These are phyloP conservation scores for Eimeria necatrix DNA, from an alignment of 169 alveolate species.

Conservation along the genomic window DNA sequence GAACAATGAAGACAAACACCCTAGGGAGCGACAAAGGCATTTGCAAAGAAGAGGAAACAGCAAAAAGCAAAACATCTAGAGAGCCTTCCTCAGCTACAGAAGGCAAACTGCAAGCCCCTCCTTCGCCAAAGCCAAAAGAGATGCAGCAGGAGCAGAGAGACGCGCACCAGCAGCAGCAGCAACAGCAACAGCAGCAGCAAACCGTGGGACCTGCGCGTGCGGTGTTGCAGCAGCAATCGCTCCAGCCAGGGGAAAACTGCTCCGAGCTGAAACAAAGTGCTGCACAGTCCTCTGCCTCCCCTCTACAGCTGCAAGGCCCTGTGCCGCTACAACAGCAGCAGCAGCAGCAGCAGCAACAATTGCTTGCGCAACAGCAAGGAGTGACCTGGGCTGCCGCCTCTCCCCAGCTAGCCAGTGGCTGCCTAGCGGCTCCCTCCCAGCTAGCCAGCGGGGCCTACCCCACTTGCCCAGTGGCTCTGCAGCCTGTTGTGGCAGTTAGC, in stretches of 20 bases:
- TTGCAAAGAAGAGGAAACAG: neutral
- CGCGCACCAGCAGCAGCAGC: conserved; percentile 35
- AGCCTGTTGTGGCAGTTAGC: neutral
- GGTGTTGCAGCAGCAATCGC: neutral
- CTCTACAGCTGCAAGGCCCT: neutral
- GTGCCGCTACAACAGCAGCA: neutral
- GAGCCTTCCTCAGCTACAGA: neutral
- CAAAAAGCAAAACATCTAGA: neutral
- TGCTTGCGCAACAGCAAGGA: neutral
- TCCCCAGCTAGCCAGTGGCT: conserved; percentile 22
- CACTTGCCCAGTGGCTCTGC: neutral
- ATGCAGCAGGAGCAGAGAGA: conserved; percentile 19
- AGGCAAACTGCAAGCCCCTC: neutral
- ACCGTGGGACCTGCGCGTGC: neutral
- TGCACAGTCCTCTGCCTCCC: neutral
- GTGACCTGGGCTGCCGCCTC: neutral
- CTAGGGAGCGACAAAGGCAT: conserved; percentile 1
- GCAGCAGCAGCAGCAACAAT: conserved; percentile 46
- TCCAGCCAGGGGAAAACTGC: conserved; percentile 3
- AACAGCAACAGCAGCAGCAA: conserved; percentile 15
- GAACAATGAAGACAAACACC: too few species aligned
- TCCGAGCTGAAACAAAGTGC: neutral
- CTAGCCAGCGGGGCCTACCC: neutral
- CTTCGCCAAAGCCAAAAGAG: neutral
- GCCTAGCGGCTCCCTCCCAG: neutral